Evolutionary conservation across 306 rosid genomes (phyloP), one percentile per base, ranked within the genome.

Genomic region (Fagus crenata): DNA sequence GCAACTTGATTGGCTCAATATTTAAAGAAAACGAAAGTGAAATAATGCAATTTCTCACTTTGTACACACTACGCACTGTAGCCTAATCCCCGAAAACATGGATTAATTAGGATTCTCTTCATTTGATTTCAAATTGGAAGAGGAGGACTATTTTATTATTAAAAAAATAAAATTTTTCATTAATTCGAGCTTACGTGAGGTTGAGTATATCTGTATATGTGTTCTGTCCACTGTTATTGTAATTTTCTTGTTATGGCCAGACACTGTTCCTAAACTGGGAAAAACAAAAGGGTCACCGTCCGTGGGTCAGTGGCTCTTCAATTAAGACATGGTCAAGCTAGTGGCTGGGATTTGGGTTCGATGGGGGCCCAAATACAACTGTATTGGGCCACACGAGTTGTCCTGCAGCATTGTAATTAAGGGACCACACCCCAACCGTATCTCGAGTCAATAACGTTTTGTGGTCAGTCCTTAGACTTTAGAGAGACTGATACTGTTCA

Each of bases 291-390:
- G 68, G 68, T 61, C 68, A 14, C 41, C 3, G 6, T 67, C 49
- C 3, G 12, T 22, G 12, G 14, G 32, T 39, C 18, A 39, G 14
- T 17, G 71, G 71, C 5, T 39, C 18, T 4, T 49, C 71, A 67
- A 39, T 7, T 0, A 49, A 39, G 71, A 67, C 71, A 17, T 40
- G 49, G 17, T 17, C 4, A n/a, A n/a, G 71, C 14, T 17, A 7
- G 31, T 39, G 71, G 71, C 71, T 67, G 33, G 71, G 71, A 40
- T 67, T 67, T 39, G 49, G 41, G 71, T 17, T 67, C 51, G 15
- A 40, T 1, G 28, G 15, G 12, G 51, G 33, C 28, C 51, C 49
- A 67, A 5, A 7, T 17, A 63, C 71, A 65, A 32, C 71, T 65
- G 71, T 39, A 28, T 35, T 35, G 69, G 43, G 9, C 69, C 43